Base-by-base conservation (phyloP, 116 monocot genomes). In the Phalaenopsis hybrid region DNA sequence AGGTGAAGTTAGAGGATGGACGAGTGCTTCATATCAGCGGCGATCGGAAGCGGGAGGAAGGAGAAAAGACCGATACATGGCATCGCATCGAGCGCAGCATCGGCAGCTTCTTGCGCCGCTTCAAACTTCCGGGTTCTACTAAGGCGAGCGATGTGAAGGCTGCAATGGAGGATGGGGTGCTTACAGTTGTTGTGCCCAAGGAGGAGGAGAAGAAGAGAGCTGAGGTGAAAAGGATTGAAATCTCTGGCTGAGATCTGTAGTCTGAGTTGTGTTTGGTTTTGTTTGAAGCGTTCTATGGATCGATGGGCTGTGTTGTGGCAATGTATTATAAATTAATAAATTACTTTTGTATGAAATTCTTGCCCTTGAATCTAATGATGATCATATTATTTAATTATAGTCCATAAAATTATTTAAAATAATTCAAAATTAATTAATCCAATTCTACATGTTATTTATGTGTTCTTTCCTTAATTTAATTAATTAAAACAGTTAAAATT, bases 71-170 rank as follows among this genome's bases (percentile, higher is more conserved):
- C 65, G 65, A 65, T 3, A 65, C 65, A 5, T 74, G 74, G 74
- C 74, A 74, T 15, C 44, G 74, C 74, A 41, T 41, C 34, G 74
- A 74, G 18, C 34, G 74, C 16, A 74, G 74, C 74, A 74, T 17
- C 74, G 74, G 74, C n/a, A 13, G 43, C 34, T 74, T 74, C 15
- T 23, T 74, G 1, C 44, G 74, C 16, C 34, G 44, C 6, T 74
- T 74, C 44, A 11, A 41, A 9, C 74, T 74, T 74, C 74, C 74
- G 0, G 74, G 25, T 4, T 4, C 17, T 74, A 17, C 74, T 1
- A 74, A 74, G 15, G 37, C 18, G 74, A 44, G 44, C 16, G 43
- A 41, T 33, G 74, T 74, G 44, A 74, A 41, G 15, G 74, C 74
- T 23, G 5, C 34, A 5, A 16, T 74, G 74, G 74, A 41, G 74